Percentiles rank a stretch among this genome's conserved stretches.
phyloP scores from a whole-genome alignment of 495 filamentous ascomycete genomes.

The Penicillium samsonianum region DNA sequence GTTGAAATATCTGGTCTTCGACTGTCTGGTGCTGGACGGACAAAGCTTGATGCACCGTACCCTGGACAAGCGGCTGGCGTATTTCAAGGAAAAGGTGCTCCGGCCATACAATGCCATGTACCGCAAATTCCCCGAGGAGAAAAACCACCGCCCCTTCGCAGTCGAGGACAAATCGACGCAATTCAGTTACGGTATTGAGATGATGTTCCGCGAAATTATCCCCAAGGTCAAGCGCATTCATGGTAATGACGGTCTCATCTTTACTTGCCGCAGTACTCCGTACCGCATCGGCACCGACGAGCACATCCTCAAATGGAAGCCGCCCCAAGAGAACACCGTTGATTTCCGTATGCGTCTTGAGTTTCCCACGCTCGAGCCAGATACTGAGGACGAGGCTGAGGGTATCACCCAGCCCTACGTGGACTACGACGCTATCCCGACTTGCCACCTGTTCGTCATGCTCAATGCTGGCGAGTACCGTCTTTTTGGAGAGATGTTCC shows the following conservation, averaged over 20 bases:
- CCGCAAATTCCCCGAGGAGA: slow-evolving; percentile 67
- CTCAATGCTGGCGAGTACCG: slow-evolving; percentile 60
- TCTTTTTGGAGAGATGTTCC: slow-evolving; percentile 62
- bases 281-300: slow-evolving; percentile 90
- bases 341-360: slow-evolving; percentile 81
- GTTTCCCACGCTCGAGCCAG: slow-evolving; percentile 73
- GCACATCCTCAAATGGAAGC: slow-evolving; percentile 97
- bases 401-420: slow-evolving; percentile 51
- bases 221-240: slow-evolving; percentile 72
- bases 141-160: slow-evolving; percentile 69
- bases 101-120: slow-evolving; percentile 77
- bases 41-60: slow-evolving; percentile 72
- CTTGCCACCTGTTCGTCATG: slow-evolving; percentile 59
- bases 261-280: slow-evolving; percentile 82
- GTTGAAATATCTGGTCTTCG: slow-evolving; percentile 87
- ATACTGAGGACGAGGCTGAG: slow-evolving; percentile 63
- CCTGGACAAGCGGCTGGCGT: slow-evolving; percentile 84
- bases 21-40: slow-evolving; percentile 82
- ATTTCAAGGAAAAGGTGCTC: slow-evolving; percentile 76
- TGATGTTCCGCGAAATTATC: slow-evolving; percentile 86
- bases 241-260: slow-evolving; percentile 94
- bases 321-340: slow-evolving; percentile 85
- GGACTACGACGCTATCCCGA: slow-evolving; percentile 64
- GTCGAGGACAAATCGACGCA: slow-evolving; percentile 86
- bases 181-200: slow-evolving; percentile 81